These are phyloP conservation scores for Takakia lepidozioides DNA, from an alignment of 225 moss, liverwort and hornwort species.

Conservation along the genomic window DNA sequence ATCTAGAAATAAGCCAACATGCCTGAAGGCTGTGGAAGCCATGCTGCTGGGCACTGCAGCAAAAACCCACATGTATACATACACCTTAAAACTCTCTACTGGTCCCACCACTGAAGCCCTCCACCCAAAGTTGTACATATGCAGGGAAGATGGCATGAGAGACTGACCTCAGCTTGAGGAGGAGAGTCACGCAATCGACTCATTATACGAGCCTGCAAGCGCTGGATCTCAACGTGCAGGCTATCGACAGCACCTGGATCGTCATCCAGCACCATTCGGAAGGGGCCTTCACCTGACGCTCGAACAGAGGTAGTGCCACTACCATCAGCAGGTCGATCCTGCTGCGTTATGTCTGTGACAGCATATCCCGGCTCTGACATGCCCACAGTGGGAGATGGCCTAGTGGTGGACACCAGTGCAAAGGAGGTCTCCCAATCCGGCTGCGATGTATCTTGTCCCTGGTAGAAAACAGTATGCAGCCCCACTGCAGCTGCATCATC, in stretches of 20 bases:
- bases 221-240: conserved; percentile 85
- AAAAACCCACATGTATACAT: too few relatives aligned
- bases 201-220: conserved; percentile 87
- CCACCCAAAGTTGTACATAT: too few relatives aligned
- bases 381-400: conserved; percentile 53
- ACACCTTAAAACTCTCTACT: too few relatives aligned
- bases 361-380: conserved; percentile 32
- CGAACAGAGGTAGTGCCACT: conserved; percentile 32
- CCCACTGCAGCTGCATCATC: conserved; percentile 41
- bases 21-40: too few relatives aligned
- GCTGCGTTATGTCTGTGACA: conserved; percentile 13
- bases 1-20: too few relatives aligned
- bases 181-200: conserved; percentile 76
- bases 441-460: conserved; percentile 46
- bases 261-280: conserved; percentile 68
- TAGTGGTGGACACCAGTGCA: conserved; percentile 78
- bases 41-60: too few relatives aligned
- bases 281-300: conserved; percentile 58
- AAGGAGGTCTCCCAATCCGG: conserved; percentile 94
- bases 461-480: conserved; percentile 34
- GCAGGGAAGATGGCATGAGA: too few relatives aligned
- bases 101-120: too few relatives aligned
- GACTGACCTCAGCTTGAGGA: conserved; percentile 21
- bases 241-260: conserved; percentile 79
- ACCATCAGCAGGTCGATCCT: conserved; percentile 16